Conservation (phyloP, 306 rosid genomes). For the Dalbergia cochinchinensis region DNA sequence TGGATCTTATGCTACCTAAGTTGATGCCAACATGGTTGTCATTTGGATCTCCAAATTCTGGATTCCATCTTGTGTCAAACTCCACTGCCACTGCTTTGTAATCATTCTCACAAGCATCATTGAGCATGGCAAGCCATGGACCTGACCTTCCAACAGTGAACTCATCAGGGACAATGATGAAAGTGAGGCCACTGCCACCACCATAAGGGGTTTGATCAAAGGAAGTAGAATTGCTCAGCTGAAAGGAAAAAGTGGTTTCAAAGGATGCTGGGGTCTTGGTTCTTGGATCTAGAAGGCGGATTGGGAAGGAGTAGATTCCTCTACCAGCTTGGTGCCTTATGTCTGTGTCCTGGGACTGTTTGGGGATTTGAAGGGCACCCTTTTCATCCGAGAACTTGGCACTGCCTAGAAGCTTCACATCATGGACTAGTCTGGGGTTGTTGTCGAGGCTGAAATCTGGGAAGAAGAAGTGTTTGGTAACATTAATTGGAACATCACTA, state of each 20-base stretch:
- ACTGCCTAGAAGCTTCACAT: constrained; percentile 77
- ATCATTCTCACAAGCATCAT: constrained; percentile 74
- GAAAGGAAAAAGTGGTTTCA: constrained; percentile 69
- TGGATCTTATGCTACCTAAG: constrained; percentile 68
- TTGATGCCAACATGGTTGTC: constrained; percentile 85
- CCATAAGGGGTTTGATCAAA: constrained; percentile 42
- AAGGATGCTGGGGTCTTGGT: constrained; percentile 75
- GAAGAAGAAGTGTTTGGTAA: constrained; percentile 69
- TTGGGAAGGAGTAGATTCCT: constrained; percentile 73
- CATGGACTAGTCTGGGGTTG: constrained; percentile 59
- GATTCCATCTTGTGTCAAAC: constrained; percentile 70
- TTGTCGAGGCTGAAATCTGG: constrained; percentile 57
- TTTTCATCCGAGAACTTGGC: constrained; percentile 64
- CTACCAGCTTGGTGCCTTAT: constrained; percentile 74
- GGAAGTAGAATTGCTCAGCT: constrained; percentile 53
- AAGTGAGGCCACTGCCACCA: constrained; percentile 82
- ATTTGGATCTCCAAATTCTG: constrained; percentile 77
- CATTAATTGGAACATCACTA: constrained; percentile 56
- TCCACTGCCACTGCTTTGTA: constrained; percentile 76
- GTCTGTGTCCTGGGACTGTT: constrained; percentile 56
- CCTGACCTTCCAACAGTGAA: constrained; percentile 86
- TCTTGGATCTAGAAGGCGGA: constrained; percentile 68
- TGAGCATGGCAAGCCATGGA: constrained; percentile 86
- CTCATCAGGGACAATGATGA: constrained; percentile 84
- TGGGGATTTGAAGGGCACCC: constrained; percentile 68